phyloP scores from a whole-genome alignment of 192 early-diverging fungal genomes.

The Phlyctochytrium bullatum region DNA sequence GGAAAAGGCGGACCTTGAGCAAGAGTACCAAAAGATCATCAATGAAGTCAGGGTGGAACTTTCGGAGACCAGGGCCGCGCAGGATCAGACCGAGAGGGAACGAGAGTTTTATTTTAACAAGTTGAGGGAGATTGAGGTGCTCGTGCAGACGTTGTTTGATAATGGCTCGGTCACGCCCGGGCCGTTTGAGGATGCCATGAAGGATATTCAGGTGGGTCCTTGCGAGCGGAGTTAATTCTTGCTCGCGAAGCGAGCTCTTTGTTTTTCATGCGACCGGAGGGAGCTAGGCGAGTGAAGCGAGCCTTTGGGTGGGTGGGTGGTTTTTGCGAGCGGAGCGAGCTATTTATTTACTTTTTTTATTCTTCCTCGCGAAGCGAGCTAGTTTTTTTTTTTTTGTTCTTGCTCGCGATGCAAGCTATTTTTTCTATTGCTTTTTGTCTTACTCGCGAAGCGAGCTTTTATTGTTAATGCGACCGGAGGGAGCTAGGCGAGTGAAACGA shows the following conservation, averaged over 20 bases:
- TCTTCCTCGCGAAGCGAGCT: too few relatives aligned
- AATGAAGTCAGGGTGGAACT: slow-evolving; percentile 75
- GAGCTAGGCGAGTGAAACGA: too few relatives aligned
- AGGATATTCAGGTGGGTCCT: slow-evolving; percentile 64
- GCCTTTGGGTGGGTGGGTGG: too few relatives aligned
- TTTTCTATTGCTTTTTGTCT: too few relatives aligned
- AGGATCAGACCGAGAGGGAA: slow-evolving; percentile 94
- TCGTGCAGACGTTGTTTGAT: slow-evolving; percentile 79
- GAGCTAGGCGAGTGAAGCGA: too few relatives aligned
- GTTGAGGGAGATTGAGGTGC: slow-evolving; percentile 90
- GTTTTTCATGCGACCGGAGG: too few relatives aligned
- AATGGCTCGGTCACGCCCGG: slow-evolving; percentile 38
- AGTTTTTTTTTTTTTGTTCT: too few relatives aligned
- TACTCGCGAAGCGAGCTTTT: too few relatives aligned
- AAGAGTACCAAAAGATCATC: slow-evolving; percentile 61
- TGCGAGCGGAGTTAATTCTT: neutral
- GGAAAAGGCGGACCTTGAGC: slow-evolving; percentile 35
- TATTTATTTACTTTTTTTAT: neutral
- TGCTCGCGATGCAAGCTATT: too few relatives aligned
- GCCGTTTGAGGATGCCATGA: slow-evolving; percentile 50
- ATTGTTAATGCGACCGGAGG: too few relatives aligned
- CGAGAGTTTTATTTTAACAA: slow-evolving; percentile 97
- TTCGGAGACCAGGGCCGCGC: slow-evolving; percentile 76
- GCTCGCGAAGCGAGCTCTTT: too few relatives aligned
- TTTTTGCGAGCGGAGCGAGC: neutral